Evolutionary conservation across 2,329 filamentous ascomycete species (phyloP), one percentile per base, ranked within the genome.

Genomic region (Emmonsiellopsis sp.): DNA sequence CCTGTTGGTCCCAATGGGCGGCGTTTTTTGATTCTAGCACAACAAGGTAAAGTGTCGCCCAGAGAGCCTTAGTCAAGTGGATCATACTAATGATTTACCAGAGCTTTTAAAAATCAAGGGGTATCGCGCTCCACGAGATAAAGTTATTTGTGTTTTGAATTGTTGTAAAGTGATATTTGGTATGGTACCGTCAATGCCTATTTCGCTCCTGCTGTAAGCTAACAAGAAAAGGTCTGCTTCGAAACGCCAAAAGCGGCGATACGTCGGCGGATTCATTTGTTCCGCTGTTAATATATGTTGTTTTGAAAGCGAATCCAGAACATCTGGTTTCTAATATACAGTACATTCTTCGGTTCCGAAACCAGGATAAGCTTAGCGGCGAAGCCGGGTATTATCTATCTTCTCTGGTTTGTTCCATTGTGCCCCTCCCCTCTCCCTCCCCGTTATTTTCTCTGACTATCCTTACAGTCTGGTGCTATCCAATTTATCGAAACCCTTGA

Each of bases 91-190:
- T 32, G 27, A 56, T 11, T 14, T 45, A n/a, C 14, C 65, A 89
- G 93, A 98, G 70, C 77, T 98, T 11, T 74, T 95, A 39, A 98
- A 98, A 69, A 96, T 98, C 65, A 95, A 92, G 65, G 93, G 88
- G 7, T 98, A 98, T 66, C 83, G 94, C 60, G 93, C 93, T n/a
- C 93, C 93, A 3, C 78, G 93, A 62, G 93, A 98, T 75, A 98
- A 98, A 71, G 93, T 98, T 53, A 97, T 98, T 49, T 98, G 93
- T 69, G 89, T 97, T 45, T 74, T 98, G 53, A 98, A 98, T 71
- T 96, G 91, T 73, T 98, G 93, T 81, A 98, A 98, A 72, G 94
- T 98, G 58, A 97, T 98, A 58, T 97, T 98, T 70, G 93, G 87
- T 89, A 70, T 61, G 78, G 62, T 17, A 3, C 21, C 13, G 13